Evolutionary conservation across 352 stramenopile genomes (phyloP).

Genomic region (Pythium scleroteichum): DNA sequence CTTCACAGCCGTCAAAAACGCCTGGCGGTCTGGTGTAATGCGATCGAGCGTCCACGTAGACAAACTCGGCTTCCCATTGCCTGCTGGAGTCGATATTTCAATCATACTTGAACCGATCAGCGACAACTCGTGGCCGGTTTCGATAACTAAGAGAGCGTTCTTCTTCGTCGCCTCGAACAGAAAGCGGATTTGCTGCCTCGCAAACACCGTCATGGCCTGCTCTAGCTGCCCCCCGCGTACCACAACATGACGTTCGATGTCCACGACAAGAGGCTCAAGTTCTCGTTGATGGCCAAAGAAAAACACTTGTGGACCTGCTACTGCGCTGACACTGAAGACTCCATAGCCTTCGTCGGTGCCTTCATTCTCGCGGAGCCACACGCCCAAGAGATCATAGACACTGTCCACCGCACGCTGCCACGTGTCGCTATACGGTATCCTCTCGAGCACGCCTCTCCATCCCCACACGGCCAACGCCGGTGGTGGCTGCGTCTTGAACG

Average conservation of each 20-base stretch:
- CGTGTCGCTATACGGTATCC: conserved; percentile 7
- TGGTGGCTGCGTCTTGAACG: conserved; percentile 7
- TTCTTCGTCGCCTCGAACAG: conserved; percentile 37
- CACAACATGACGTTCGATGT: conserved; percentile 42
- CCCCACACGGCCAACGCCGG: conserved; percentile 18
- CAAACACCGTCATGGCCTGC: conserved; percentile 50
- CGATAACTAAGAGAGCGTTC: not conserved
- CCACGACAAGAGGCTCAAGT: not conserved
- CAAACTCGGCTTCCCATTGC: not conserved
- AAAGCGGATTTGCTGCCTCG: conserved; percentile 43
- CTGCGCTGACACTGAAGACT: conserved; percentile 18
- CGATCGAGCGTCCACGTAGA: conserved; percentile 30
- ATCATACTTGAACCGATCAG: conserved; percentile 12
- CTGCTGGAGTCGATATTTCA: conserved; percentile 17
- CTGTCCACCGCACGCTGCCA: conserved; percentile 12
- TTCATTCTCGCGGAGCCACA: conserved; percentile 19
- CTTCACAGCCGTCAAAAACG: conserved; percentile 52
- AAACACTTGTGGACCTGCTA: conserved; percentile 12
- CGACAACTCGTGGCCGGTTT: conserved; percentile 9
- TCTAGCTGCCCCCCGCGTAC: conserved; percentile 41
- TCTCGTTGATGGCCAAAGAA: not conserved
- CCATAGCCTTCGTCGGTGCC: conserved; percentile 7
- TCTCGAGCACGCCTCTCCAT: conserved; percentile 6
- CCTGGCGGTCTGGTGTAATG: conserved; percentile 31
- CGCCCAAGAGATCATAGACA: not conserved